Conservation (phyloP, 768 basidiomycete genomes). For the Chlorophyllum brunneum region DNA sequence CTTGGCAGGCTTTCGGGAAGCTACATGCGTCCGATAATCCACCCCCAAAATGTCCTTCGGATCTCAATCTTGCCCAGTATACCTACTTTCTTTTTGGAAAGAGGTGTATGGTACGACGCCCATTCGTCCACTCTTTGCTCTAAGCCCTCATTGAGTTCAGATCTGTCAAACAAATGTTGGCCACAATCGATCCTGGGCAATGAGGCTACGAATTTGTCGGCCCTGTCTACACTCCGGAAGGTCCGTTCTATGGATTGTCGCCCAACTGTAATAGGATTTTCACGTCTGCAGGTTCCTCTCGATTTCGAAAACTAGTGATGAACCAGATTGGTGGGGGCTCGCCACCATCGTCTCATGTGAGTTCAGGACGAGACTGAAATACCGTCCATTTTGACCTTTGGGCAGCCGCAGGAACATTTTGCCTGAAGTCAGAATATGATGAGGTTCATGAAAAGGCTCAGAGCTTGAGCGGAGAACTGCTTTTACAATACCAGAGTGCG, state of each 20-base stretch:
- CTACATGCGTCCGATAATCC: slow-evolving; percentile 15
- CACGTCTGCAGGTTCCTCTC: no score
- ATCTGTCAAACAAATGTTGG: neutral
- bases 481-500: no score
- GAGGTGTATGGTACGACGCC: slow-evolving; percentile 3
- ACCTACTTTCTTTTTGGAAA: slow-evolving; percentile 30
- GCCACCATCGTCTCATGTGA: neutral
- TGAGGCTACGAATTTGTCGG: slow-evolving; percentile 2
- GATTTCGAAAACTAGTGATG: no score
- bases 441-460: neutral
- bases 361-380: neutral
- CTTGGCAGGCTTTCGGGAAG: slow-evolving; percentile 20
- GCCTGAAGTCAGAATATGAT: neutral
- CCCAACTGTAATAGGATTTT: no score
- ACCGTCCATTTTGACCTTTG: neutral
- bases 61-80: slow-evolving; percentile 29
- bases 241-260: neutral
- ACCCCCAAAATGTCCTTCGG: slow-evolving; percentile 24
- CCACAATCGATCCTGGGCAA: neutral
- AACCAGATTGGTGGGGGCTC: slow-evolving; percentile 6
- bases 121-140: no score
- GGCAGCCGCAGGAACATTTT: neutral
- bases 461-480: neutral
- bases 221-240: neutral
- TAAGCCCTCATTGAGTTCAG: neutral